phyloP scores from a whole-genome alignment of 176 grass and related monocot species.

The Dendrocalamus sinicus region DNA sequence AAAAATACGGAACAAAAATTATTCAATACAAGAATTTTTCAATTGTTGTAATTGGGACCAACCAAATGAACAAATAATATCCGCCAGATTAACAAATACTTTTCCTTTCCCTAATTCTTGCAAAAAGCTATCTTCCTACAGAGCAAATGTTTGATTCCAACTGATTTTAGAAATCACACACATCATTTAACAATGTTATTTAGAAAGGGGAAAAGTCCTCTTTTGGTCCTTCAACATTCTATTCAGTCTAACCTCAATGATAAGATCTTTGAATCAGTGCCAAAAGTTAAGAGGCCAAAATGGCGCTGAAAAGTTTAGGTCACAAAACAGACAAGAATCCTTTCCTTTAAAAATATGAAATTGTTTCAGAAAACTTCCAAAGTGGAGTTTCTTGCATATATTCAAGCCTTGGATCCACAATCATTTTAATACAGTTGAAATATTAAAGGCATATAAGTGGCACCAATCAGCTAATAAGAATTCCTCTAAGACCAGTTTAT shows the following conservation, averaged over 20 bases:
- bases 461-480: background rate
- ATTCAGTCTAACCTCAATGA: background rate
- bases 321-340: background rate
- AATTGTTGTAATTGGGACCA: background rate
- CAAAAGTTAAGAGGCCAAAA: background rate
- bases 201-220: background rate
- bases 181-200: constrained; percentile 2
- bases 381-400: background rate
- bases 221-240: background rate
- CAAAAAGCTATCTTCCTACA: background rate
- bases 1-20: background rate
- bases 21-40: background rate
- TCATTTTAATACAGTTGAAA: background rate
- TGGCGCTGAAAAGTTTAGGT: background rate
- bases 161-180: background rate
- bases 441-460: background rate
- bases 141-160: constrained; percentile 22
- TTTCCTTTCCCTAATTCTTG: background rate
- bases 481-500: background rate
- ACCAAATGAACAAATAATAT: constrained; percentile 2
- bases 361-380: background rate
- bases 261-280: background rate
- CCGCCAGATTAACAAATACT: background rate
- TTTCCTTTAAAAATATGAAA: background rate
- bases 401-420: background rate